These are phyloP conservation scores for Colletotrichum chrysophilum DNA, from an alignment of 2,329 filamentous ascomycete genomes.

Conservation along the genomic window DNA sequence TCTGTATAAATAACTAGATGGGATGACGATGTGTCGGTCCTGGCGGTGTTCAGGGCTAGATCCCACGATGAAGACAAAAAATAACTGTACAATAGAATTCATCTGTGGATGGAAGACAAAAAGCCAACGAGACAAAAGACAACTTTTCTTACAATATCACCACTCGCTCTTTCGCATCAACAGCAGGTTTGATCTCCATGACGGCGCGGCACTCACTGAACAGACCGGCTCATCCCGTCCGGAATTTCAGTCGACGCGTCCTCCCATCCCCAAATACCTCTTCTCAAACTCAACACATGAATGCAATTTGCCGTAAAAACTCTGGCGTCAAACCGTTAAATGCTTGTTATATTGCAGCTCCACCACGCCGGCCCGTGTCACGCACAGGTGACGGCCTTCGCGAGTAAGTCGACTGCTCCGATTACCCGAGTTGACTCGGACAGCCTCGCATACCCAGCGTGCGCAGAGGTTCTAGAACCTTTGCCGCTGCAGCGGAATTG, in stretches of 20 bases:
- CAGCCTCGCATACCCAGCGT: neutral
- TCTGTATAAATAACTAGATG: neutral
- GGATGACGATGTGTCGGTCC: neutral
- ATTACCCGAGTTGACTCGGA: neutral
- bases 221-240: neutral
- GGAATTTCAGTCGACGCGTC: neutral
- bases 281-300: neutral
- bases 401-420: neutral
- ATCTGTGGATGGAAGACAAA: neutral
- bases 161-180: neutral
- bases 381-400: neutral
- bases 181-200: neutral
- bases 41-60: neutral
- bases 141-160: neutral
- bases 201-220: neutral
- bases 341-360: neutral
- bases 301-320: neutral
- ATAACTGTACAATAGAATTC: neutral
- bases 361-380: neutral
- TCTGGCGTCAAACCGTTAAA: neutral
- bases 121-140: neutral
- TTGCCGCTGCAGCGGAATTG: neutral
- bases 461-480: neutral
- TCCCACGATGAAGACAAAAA: neutral
- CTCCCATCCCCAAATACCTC: neutral